Evolutionary conservation across 164 flowering plant species (phyloP), one percentile per base, ranked within the genome.

Genomic region (Sedum album): DNA sequence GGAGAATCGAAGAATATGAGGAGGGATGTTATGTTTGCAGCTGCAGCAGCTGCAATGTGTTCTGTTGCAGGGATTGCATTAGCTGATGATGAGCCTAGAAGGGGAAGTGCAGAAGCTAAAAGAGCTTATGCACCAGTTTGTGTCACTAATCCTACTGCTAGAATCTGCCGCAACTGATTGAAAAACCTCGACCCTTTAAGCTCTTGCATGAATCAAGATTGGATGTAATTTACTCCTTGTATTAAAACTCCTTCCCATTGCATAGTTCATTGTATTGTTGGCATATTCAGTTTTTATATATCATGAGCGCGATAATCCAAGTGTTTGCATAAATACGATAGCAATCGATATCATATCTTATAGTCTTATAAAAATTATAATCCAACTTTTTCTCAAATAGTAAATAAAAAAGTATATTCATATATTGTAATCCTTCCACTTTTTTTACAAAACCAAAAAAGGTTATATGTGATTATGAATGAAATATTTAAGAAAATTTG

Each of bases 81-180:
- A 46, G 73, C 76, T 23, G 72, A 46, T n/a, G 72, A 42, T 1
- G 76, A 67, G 65, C 76, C 73, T 4, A 70, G 66, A 30, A 69
- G 65, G 23, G 76, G 76, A 21, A 46, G 64, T 8, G 51, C 73
- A 14, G 73, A 61, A 51, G 76, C 76, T 4, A 67, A 60, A 70
- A 74, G 69, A 51, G 28, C 31, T 20, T 70, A 74, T 28, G 64
- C 60, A 17, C 70, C 76, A 18, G 53, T 74, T 4, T 74, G 76
- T 70, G 76, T 74, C 62, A 67, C 70, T 41, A 74, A 66, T 70
- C 76, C 76, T 6, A 74, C 76, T 23, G 76, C 76, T 31, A 70
- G 63, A 62, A 67, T 74, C 31, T 74, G 76, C 60, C 72, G 49
- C 60, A 66, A 70, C 28, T 73, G 73, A 73, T 44, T 14, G 5